Base-by-base conservation (phyloP, 805 yeast species). In the Spathaspora gorwiae region DNA sequence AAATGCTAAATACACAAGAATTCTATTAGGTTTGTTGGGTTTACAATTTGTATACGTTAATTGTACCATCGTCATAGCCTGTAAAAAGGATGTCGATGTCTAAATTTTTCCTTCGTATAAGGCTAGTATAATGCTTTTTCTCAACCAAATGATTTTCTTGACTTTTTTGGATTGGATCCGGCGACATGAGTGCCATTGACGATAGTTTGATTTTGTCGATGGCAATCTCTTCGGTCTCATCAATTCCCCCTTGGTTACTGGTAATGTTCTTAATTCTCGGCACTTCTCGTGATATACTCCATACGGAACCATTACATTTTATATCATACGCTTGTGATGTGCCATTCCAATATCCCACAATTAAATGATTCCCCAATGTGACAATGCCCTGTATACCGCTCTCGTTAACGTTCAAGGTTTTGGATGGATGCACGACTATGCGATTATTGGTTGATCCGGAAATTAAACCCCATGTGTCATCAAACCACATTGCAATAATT, bases 31-130 rank as follows among this genome's bases (percentile, higher is more conserved):
- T 29, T 29, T 19, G 35, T 32, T 32, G 13, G 35, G 2, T 32
- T 14, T 12, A n/a, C n/a, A 41, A 9, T 37, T 27, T 44, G 55
- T 70, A 75, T 9, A 77, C 57, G 10, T 66, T 67, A 2, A 81
- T 64, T 2, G 79, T 65, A 2, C 84, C 84, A 49, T 81, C 84
- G 41, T 75, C 78, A 39, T 75, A 80, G 0, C 80, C 85, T 1
- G 72, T 69, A 5, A 79, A 40, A 30, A 50, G 15, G 6, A 48
- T 11, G 11, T 39, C 11, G 4, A 41, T 14, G 30, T 34, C 37
- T 10, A 35, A 31, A 27, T 53, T 52, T 42, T 42, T 39, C 36
- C 5, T 14, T 26, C 30, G 35, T 15, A 27, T 13, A 12, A 34
- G 15, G 13, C 15, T 15, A 8, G 32, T 12, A 26, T 41, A 37